Conservation (phyloP, 1,139 yeast species). For the Nakaseomyces delphensis region DNA sequence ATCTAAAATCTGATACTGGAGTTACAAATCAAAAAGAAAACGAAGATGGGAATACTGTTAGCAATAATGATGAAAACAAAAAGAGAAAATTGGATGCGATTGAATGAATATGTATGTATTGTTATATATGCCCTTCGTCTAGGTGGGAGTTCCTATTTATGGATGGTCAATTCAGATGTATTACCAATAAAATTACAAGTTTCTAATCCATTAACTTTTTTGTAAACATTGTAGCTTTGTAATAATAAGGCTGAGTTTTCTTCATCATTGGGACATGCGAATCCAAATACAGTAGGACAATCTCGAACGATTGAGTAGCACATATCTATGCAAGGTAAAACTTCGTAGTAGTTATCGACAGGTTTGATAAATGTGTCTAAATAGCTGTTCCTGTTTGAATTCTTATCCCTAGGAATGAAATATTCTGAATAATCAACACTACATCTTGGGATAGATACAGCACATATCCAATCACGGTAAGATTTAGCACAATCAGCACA, state of each 20-base stretch:
- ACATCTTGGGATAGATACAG: constrained; percentile 87
- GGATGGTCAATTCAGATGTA: constrained; percentile 10
- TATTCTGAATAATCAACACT: constrained; percentile 42
- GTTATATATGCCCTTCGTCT: background rate
- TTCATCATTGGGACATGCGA: constrained; percentile 51
- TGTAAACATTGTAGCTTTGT: constrained; percentile 45
- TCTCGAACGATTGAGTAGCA: constrained; percentile 73
- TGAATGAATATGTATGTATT: constrained; percentile 1
- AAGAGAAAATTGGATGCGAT: background rate
- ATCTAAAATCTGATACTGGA: background rate
- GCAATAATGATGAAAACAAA: background rate
- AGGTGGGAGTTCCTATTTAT: background rate
- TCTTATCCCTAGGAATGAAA: constrained; percentile 40
- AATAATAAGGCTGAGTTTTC: constrained; percentile 33
- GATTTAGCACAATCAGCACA: constrained; percentile 67
- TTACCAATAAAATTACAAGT: constrained; percentile 47
- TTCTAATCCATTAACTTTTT: constrained; percentile 24
- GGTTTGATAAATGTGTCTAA: constrained; percentile 55
- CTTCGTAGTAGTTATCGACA: constrained; percentile 55
- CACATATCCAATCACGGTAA: constrained; percentile 84
- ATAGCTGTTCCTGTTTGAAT: constrained; percentile 53
- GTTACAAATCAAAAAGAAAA: background rate
- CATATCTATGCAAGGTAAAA: constrained; percentile 76
- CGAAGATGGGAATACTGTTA: background rate
- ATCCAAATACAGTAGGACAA: constrained; percentile 73